Percentiles rank a stretch among this genome's conserved stretches.
Evolutionary conservation across 345 rosid species (phyloP).

Genomic region (Populus davidiana): DNA sequence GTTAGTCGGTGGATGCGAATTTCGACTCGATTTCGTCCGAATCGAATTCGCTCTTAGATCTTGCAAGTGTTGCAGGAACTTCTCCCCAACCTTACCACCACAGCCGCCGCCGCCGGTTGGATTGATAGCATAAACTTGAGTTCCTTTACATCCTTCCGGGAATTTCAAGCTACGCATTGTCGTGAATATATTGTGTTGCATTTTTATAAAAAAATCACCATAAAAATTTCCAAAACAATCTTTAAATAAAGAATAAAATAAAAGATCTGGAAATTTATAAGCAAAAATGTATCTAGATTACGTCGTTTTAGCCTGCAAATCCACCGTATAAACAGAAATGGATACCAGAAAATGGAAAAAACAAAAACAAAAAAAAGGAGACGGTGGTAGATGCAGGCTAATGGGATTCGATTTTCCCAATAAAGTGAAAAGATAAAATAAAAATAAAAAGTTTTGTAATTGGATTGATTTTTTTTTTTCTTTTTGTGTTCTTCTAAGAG

Average conservation of each 20-base stretch:
- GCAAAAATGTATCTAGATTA: not conserved
- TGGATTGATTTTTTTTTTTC: not conserved
- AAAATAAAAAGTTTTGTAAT: not conserved
- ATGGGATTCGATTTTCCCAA: conserved; percentile 11
- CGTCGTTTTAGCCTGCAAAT: conserved; percentile 32
- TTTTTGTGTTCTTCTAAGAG: not conserved
- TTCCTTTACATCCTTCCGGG: conserved; percentile 77
- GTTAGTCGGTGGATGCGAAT: conserved; percentile 23
- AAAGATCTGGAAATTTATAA: conserved; percentile 9
- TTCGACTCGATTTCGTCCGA: conserved; percentile 51
- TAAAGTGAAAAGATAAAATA: conserved; percentile 1
- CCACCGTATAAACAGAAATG: conserved; percentile 17
- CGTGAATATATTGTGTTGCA: conserved; percentile 77
- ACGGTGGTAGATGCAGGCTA: conserved; percentile 37
- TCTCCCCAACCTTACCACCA: conserved; percentile 57
- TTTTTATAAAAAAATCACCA: conserved; percentile 21
- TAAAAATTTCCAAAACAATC: not conserved
- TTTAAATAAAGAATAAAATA: not conserved
- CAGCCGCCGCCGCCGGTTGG: conserved; percentile 38
- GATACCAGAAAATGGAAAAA: not conserved
- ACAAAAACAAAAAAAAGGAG: too few relatives aligned
- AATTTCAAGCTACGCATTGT: conserved; percentile 86
- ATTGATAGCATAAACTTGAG: conserved; percentile 62
- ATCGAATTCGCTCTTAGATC: conserved; percentile 61
- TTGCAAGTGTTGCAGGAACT: conserved; percentile 63